Evolutionary conservation across 176 grass and related monocot species (phyloP).

Genomic region (Microstegium vimineum): DNA sequence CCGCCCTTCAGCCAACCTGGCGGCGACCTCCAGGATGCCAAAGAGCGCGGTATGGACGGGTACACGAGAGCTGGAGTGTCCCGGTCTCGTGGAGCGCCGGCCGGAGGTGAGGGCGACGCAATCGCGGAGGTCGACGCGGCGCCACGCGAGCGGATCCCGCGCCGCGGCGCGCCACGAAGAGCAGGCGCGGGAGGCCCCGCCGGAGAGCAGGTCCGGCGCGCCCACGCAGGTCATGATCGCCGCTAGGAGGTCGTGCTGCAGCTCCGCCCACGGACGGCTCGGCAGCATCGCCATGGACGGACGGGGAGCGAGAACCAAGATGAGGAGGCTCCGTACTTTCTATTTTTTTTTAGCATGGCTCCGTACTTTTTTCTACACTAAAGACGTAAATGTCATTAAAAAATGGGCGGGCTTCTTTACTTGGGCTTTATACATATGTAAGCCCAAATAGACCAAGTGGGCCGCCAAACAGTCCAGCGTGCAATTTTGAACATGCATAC

Average conservation of each 20-base stretch:
- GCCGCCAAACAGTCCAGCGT: background rate
- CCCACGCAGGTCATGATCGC: conserved; percentile 48
- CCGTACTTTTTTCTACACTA: too few relatives aligned
- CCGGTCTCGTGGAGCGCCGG: background rate
- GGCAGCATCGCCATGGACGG: conserved; percentile 35
- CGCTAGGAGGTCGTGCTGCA: conserved; percentile 54
- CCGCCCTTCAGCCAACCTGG: conserved; percentile 4
- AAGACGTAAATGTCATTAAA: background rate
- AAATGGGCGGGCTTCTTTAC: background rate
- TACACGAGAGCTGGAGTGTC: background rate
- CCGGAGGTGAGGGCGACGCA: conserved; percentile 33
- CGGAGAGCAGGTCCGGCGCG: conserved; percentile 34
- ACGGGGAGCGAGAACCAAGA: background rate
- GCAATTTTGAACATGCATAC: background rate
- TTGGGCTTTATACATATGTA: background rate
- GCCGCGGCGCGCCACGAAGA: conserved; percentile 49
- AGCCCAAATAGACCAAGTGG: background rate
- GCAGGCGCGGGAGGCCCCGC: conserved; percentile 40
- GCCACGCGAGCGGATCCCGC: conserved; percentile 50
- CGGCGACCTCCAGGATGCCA: conserved; percentile 25
- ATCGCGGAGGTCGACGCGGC: conserved; percentile 49
- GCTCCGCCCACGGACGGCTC: conserved; percentile 49
- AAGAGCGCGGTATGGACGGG: conserved; percentile 9
- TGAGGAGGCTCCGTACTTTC: background rate
- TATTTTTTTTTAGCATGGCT: too few relatives aligned